Percentiles rank a stretch among this genome's conserved stretches.
Conservation (phyloP, 441 rosid species). For the Flueggea neowawraea region DNA sequence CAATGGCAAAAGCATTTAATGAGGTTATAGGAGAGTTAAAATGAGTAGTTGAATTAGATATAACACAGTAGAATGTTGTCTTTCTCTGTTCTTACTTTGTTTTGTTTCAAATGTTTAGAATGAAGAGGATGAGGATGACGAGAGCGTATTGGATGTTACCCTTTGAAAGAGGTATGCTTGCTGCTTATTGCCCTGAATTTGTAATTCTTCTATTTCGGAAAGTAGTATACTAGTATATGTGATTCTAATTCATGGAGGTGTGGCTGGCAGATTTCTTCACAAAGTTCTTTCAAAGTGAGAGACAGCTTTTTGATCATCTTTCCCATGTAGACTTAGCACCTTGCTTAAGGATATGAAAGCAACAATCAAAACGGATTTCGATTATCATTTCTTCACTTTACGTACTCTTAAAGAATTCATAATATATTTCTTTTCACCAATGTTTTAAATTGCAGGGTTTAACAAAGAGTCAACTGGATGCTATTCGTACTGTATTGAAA, state of each 20-base stretch:
- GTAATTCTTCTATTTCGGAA: background rate
- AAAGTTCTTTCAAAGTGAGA: conserved; percentile 48
- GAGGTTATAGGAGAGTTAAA: conserved; percentile 38
- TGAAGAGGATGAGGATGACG: conserved; percentile 66
- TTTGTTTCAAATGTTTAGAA: conserved; percentile 33
- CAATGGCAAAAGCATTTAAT: conserved; percentile 65
- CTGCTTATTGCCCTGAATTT: background rate
- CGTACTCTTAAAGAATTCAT: background rate
- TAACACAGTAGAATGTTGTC: background rate
- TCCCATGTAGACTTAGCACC: conserved; percentile 48
- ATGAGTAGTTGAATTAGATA: background rate
- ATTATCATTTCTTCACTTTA: too few relatives aligned
- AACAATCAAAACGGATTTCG: background rate
- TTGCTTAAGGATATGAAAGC: conserved; percentile 2
- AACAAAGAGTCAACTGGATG: conserved; percentile 42
- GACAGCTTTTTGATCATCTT: conserved; percentile 54
- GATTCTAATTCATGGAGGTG: conserved; percentile 7
- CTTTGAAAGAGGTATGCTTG: conserved; percentile 67
- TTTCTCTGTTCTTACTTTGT: background rate
- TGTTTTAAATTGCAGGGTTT: conserved; percentile 41
- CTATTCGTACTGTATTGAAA: conserved; percentile 40
- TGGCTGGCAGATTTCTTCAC: conserved; percentile 52
- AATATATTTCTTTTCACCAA: background rate
- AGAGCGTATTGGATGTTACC: conserved; percentile 46
- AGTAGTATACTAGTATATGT: background rate